phyloP scores from a whole-genome alignment of 2,329 filamentous ascomycete species.

The Leptographium wingfieldii region DNA sequence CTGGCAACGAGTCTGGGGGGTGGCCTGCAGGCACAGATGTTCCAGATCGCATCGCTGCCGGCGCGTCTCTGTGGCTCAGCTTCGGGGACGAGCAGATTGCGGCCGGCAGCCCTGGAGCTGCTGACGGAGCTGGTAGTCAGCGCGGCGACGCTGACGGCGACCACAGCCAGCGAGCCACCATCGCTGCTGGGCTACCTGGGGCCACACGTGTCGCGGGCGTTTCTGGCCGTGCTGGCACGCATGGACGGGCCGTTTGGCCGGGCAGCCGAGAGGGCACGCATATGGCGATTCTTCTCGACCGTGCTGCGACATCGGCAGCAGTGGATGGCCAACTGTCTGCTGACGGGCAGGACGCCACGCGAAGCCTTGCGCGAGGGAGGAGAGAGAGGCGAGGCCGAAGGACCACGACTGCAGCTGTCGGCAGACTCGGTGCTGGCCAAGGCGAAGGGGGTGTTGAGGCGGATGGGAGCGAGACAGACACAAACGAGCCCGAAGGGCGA shows the following conservation, averaged over 20 bases:
- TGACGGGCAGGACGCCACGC: constrained; percentile 76
- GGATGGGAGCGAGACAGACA: constrained; percentile 28
- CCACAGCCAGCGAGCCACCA: constrained; percentile 57
- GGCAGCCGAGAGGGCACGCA: constrained; percentile 48
- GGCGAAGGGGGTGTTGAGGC: constrained; percentile 56
- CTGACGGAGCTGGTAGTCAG: constrained; percentile 62
- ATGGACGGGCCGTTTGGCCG: constrained; percentile 66
- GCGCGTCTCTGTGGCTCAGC: constrained; percentile 60
- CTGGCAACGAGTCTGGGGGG: constrained; percentile 61
- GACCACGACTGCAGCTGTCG: constrained; percentile 27
- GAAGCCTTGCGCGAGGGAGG: constrained; percentile 48
- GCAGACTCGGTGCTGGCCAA: constrained; percentile 57
- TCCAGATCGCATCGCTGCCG: constrained; percentile 66
- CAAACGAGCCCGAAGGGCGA: too few relatives aligned
- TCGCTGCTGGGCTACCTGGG: constrained; percentile 87
- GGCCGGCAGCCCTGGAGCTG: constrained; percentile 51
- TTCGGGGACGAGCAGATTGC: constrained; percentile 55
- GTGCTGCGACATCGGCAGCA: constrained; percentile 85
- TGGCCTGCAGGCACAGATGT: constrained; percentile 61
- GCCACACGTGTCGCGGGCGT: constrained; percentile 68
- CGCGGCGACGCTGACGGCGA: constrained; percentile 48
- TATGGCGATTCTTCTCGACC: constrained; percentile 78
- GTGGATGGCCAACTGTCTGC: constrained; percentile 87
- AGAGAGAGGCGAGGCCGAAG: constrained; percentile 22
- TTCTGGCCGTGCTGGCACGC: constrained; percentile 64